A percentile compares a stretch with the other conserved stretches of the same genome.
phyloP scores from a whole-genome alignment of 2,329 filamentous ascomycete genomes.

The Periconia sp. region DNA sequence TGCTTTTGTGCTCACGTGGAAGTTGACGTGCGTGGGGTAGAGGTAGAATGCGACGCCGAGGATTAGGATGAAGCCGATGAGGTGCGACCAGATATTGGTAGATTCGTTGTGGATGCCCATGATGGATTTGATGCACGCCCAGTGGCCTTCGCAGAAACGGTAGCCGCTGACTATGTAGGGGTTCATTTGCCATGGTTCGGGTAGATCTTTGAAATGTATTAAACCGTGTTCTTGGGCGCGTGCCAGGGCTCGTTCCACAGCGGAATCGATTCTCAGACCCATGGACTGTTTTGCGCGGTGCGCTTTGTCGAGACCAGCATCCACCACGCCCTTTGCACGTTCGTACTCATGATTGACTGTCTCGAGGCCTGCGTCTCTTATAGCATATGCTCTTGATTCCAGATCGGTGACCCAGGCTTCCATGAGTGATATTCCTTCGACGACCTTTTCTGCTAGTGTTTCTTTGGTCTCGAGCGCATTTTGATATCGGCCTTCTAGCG shows the following conservation, averaged over 20 bases:
- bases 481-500: constrained; percentile 83
- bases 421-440: constrained; percentile 82
- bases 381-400: constrained; percentile 76
- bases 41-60: constrained; percentile 92
- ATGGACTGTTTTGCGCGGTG: constrained; percentile 70
- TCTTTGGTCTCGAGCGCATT: constrained; percentile 82
- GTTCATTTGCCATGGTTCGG: constrained; percentile 90
- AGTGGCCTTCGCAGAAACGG: constrained; percentile 87
- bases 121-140: constrained; percentile 82
- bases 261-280: constrained; percentile 70
- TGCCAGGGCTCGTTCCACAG: constrained; percentile 75
- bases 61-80: constrained; percentile 84
- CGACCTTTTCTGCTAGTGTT: constrained; percentile 87
- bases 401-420: constrained; percentile 84
- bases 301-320: constrained; percentile 81
- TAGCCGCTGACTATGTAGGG: constrained; percentile 91
- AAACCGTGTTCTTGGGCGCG: constrained; percentile 78
- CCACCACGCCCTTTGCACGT: constrained; percentile 73
- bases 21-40: constrained; percentile 86
- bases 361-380: constrained; percentile 75
- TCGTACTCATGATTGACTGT: constrained; percentile 79
- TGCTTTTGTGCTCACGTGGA: constrained; percentile 79
- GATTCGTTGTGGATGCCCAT: constrained; percentile 88
- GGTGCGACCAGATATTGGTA: constrained; percentile 98
- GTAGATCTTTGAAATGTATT: constrained; percentile 86